phyloP scores from a whole-genome alignment of 495 filamentous ascomycete species.

The Pyrenula aspistea region DNA sequence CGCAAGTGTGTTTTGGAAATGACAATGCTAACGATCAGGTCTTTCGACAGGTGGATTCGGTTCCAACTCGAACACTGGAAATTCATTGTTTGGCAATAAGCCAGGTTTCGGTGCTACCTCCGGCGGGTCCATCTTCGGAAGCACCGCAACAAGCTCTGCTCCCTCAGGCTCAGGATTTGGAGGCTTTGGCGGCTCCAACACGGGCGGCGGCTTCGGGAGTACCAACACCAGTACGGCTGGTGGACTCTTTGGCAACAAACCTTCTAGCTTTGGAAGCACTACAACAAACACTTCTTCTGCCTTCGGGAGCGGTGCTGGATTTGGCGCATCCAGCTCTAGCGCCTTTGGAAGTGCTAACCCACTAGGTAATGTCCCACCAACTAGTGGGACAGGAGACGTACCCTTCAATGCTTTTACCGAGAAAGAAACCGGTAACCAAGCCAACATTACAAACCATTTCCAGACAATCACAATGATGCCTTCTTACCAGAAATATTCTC shows the following conservation, averaged over 20 bases:
- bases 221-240: slow-evolving; percentile 31
- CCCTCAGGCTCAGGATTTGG: slow-evolving; percentile 31
- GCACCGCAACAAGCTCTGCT: slow-evolving; percentile 14
- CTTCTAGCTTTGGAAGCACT: slow-evolving; percentile 17
- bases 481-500: slow-evolving; percentile 77
- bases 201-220: slow-evolving; percentile 23
- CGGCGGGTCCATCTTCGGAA: slow-evolving; percentile 39
- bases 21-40: slow-evolving; percentile 4
- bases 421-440: slow-evolving; percentile 53
- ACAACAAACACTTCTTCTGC: slow-evolving; percentile 21
- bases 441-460: slow-evolving; percentile 54
- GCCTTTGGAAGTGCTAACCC: slow-evolving; percentile 12
- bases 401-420: slow-evolving; percentile 68
- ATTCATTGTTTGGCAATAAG: slow-evolving; percentile 32
- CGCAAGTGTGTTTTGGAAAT: background rate
- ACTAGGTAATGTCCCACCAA: slow-evolving; percentile 24
- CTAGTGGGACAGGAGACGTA: slow-evolving; percentile 58
- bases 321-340: slow-evolving; percentile 35
- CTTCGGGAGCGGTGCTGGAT: slow-evolving; percentile 28
- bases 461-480: slow-evolving; percentile 83
- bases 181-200: slow-evolving; percentile 44
- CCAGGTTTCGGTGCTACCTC: slow-evolving; percentile 17
- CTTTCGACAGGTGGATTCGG: slow-evolving; percentile 1
- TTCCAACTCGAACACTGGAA: slow-evolving; percentile 13
- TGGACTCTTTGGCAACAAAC: slow-evolving; percentile 36